Evolutionary conservation across 805 yeast species (phyloP).

Genomic region (Metschnikowia noctiluminum): DNA sequence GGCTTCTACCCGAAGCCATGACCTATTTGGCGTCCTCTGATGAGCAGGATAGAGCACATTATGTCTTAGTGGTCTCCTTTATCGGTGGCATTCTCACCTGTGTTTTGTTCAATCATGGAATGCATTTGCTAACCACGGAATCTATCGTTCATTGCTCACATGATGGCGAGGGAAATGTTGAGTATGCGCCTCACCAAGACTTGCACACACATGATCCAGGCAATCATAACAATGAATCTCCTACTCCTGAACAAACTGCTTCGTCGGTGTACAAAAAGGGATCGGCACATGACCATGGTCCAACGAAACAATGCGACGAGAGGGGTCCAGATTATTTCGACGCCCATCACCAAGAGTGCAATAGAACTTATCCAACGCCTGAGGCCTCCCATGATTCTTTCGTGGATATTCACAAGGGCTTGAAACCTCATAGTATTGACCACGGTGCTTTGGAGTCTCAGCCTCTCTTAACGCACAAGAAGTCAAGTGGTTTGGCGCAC

Average conservation of each 20-base stretch:
- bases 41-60: constrained; percentile 21
- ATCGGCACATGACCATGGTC: background rate
- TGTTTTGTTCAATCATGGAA: constrained; percentile 53
- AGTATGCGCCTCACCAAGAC: constrained; percentile 15
- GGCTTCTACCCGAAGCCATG: constrained; percentile 68
- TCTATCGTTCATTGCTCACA: constrained; percentile 86
- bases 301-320: background rate
- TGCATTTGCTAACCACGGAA: constrained; percentile 76
- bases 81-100: constrained; percentile 63
- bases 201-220: constrained; percentile 8
- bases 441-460: constrained; percentile 1
- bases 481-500: constrained; percentile 26
- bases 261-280: background rate
- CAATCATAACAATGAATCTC: constrained; percentile 14
- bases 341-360: background rate
- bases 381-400: background rate
- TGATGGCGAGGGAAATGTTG: constrained; percentile 32
- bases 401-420: background rate
- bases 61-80: constrained; percentile 43
- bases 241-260: constrained; percentile 11
- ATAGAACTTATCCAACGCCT: background rate
- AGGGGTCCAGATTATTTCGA: constrained; percentile 1
- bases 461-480: constrained; percentile 14
- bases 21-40: constrained; percentile 40
- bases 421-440: background rate